Conservation (phyloP, 768 basidiomycete genomes). For the Tulasnella sp. region DNA sequence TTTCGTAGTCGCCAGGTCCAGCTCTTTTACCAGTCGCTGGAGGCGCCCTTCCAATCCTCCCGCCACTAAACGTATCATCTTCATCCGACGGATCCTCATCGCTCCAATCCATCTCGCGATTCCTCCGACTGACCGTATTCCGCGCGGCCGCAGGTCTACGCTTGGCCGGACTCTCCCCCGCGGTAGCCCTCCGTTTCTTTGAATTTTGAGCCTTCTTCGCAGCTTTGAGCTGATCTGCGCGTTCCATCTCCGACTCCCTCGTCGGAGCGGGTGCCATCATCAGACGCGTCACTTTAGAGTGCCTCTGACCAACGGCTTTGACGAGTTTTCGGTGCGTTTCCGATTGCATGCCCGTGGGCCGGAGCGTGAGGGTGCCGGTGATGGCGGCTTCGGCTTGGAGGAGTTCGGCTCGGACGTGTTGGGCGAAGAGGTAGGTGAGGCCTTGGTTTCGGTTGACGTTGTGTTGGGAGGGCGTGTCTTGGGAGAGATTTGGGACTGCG, state of each 20-base stretch:
- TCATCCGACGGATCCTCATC: constrained; percentile 7
- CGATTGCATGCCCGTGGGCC: constrained; percentile 82
- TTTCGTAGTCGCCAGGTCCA: background rate
- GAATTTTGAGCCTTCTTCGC: constrained; percentile 1
- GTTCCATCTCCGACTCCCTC: constrained; percentile 34
- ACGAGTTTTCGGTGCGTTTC: constrained; percentile 85
- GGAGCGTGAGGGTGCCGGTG: constrained; percentile 72
- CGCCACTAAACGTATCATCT: background rate
- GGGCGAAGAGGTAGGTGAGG: constrained; percentile 80
- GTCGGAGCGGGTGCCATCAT: constrained; percentile 72
- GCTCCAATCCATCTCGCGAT: constrained; percentile 3
- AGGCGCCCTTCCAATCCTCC: background rate
- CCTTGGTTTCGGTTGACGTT: constrained; percentile 52
- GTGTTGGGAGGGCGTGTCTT: constrained; percentile 31
- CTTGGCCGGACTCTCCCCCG: background rate
- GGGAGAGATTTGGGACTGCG: constrained; percentile 38
- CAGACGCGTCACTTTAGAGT: constrained; percentile 68
- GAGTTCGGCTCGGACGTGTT: constrained; percentile 75
- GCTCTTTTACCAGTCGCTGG: background rate
- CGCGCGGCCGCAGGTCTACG: background rate
- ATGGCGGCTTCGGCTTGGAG: constrained; percentile 78
- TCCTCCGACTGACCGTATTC: background rate
- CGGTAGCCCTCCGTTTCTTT: background rate
- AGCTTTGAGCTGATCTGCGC: constrained; percentile 8
- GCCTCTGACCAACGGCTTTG: constrained; percentile 73